phyloP scores from a whole-genome alignment of 176 grass and related monocot species.

The Poa annua region DNA sequence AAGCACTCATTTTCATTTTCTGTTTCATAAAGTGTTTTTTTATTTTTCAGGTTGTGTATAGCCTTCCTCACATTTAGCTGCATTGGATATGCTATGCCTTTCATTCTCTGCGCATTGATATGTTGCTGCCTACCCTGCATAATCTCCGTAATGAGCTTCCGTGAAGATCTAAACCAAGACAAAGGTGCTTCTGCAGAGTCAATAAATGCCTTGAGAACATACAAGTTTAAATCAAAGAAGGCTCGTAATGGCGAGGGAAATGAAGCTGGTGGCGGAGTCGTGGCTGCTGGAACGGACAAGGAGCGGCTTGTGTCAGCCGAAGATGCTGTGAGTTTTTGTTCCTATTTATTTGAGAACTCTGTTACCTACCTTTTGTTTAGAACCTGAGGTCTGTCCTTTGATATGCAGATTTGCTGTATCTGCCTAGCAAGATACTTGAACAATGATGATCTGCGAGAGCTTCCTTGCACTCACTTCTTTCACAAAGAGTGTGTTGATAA shows the following conservation, averaged over 20 bases:
- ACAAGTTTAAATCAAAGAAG: slow-evolving; percentile 74
- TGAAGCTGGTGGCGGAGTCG: slow-evolving; percentile 58
- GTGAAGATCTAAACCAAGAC: slow-evolving; percentile 65
- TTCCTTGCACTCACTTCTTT: slow-evolving; percentile 83
- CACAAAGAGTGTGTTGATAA: slow-evolving; percentile 94
- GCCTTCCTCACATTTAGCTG: slow-evolving; percentile 98
- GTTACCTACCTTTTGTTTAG: slow-evolving; percentile 4
- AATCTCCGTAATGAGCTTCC: slow-evolving; percentile 77
- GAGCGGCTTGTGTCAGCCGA: slow-evolving; percentile 73
- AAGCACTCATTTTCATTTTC: slow-evolving; percentile 19
- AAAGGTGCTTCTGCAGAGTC: slow-evolving; percentile 75
- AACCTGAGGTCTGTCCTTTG: neutral
- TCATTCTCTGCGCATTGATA: slow-evolving; percentile 87
- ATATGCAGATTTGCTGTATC: slow-evolving; percentile 80
- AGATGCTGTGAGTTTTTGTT: slow-evolving; percentile 67
- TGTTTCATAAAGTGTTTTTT: slow-evolving; percentile 46
- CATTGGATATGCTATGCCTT: slow-evolving; percentile 96
- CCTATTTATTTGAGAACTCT: slow-evolving; percentile 18
- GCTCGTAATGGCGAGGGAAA: slow-evolving; percentile 47
- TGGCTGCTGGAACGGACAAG: slow-evolving; percentile 76
- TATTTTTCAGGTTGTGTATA: slow-evolving; percentile 85
- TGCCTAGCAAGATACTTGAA: slow-evolving; percentile 81
- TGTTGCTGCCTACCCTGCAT: slow-evolving; percentile 98
- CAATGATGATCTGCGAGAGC: slow-evolving; percentile 84
- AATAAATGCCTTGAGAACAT: slow-evolving; percentile 75